A percentile compares a stretch with the other conserved stretches of the same genome.
Conservation (phyloP, 495 filamentous ascomycete genomes). For the Trypethelium eluteriae region DNA sequence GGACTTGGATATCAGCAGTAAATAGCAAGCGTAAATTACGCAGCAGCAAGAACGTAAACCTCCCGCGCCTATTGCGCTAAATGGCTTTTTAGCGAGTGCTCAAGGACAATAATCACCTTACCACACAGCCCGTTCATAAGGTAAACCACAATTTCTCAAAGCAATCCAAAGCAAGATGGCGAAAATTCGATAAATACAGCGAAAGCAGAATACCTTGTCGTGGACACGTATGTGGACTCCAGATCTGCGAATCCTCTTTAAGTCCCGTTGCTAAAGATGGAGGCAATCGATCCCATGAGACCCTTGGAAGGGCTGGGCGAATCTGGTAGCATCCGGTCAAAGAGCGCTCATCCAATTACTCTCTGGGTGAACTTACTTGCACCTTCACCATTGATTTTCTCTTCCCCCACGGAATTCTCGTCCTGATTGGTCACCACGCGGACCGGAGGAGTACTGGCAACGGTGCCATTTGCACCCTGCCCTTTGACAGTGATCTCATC, state of each 20-base stretch:
- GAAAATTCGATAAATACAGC: too few species aligned
- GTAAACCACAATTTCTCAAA: too few species aligned
- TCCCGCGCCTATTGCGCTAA: too few species aligned
- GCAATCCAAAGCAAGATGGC: too few species aligned
- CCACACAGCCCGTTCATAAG: too few species aligned
- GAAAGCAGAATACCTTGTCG: too few species aligned
- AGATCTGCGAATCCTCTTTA: background rate
- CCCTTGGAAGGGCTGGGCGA: background rate
- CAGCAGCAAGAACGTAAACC: too few species aligned
- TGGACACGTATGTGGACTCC: too few species aligned
- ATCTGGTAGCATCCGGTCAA: background rate
- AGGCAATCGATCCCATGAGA: background rate
- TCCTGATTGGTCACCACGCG: background rate
- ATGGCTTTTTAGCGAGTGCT: too few species aligned
- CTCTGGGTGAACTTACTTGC: background rate
- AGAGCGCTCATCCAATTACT: background rate
- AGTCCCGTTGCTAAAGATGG: background rate
- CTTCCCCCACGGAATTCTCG: background rate
- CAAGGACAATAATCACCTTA: too few species aligned
- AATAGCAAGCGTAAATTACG: too few species aligned
- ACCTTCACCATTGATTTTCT: background rate
- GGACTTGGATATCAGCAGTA: too few species aligned
- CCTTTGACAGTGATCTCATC: slow-evolving; percentile 6
- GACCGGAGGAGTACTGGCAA: background rate
- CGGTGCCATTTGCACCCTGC: background rate